phyloP scores from a whole-genome alignment of 2,329 filamentous ascomycete genomes.

The Clarireedia hainanense region DNA sequence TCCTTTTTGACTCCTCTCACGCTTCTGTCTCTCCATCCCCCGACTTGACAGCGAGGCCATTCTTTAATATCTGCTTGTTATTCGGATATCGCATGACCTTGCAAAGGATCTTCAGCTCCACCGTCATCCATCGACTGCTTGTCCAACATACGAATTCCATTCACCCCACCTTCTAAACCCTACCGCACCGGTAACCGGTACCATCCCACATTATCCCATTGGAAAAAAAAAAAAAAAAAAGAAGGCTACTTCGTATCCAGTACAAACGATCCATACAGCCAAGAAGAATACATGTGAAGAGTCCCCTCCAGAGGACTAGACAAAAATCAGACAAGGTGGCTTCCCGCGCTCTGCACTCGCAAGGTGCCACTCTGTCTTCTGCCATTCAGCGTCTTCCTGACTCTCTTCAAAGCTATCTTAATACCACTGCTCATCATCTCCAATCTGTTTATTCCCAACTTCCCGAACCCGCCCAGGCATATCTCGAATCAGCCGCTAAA shows the following conservation, averaged over 20 bases:
- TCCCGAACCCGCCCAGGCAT: slow-evolving; percentile 21
- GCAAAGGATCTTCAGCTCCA: not conserved
- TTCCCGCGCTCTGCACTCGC: slow-evolving; percentile 44
- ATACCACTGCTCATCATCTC: slow-evolving; percentile 43
- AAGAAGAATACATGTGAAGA: not conserved
- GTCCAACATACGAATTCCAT: not conserved
- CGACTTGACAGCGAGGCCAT: no score
- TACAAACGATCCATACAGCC: not conserved
- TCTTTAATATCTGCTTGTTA: no score
- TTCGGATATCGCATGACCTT: not conserved
- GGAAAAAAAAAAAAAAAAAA: not conserved
- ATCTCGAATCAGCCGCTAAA: slow-evolving; percentile 23
- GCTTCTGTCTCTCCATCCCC: no score
- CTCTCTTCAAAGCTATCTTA: slow-evolving; percentile 45
- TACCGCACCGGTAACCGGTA: not conserved
- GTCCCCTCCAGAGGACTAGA: slow-evolving; percentile 3
- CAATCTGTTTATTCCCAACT: slow-evolving; percentile 35
- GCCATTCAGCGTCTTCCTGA: slow-evolving; percentile 47
- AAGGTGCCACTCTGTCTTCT: slow-evolving; percentile 48
- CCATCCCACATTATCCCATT: not conserved
- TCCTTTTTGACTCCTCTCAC: no score
- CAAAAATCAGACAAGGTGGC: slow-evolving; percentile 28
- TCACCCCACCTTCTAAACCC: not conserved
- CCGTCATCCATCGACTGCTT: not conserved
- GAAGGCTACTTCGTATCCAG: not conserved